Evolutionary conservation across 164 flowering plant species (phyloP).

Genomic region (Kingdonia uniflora): DNA sequence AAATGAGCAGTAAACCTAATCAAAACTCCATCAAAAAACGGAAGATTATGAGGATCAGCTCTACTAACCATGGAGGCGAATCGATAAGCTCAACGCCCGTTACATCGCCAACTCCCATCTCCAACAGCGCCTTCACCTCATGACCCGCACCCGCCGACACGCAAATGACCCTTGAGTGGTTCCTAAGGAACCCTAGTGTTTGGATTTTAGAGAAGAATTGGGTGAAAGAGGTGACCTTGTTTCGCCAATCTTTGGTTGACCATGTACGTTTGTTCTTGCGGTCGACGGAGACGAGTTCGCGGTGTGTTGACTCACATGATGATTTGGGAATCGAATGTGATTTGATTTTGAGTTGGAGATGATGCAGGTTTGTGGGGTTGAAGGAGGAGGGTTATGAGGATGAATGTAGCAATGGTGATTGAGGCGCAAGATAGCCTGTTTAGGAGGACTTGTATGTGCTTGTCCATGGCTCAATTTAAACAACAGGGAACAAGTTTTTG

Average conservation of each 20-base stretch:
- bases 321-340: slow-evolving; percentile 61
- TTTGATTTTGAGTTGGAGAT: slow-evolving; percentile 13
- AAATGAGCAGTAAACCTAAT: slow-evolving; percentile 56
- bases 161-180: slow-evolving; percentile 49
- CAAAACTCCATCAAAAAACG: slow-evolving; percentile 68
- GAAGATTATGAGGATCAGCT: slow-evolving; percentile 80
- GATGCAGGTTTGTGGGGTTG: slow-evolving; percentile 52
- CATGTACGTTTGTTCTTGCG: slow-evolving; percentile 55
- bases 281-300: slow-evolving; percentile 32
- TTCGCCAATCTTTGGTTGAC: slow-evolving; percentile 49
- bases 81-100: slow-evolving; percentile 76
- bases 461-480: no score
- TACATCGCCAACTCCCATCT: slow-evolving; percentile 58
- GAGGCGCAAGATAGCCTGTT: slow-evolving; percentile 39
- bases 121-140: slow-evolving; percentile 48
- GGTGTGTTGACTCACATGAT: slow-evolving; percentile 58
- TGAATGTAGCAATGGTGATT: slow-evolving; percentile 44
- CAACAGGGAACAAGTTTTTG: no score
- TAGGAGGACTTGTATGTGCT: slow-evolving; percentile 40
- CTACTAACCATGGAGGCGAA: slow-evolving; percentile 67
- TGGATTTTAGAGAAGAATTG: slow-evolving; percentile 29
- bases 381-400: slow-evolving; percentile 34
- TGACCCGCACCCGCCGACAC: slow-evolving; percentile 91
- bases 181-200: slow-evolving; percentile 23
- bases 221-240: slow-evolving; percentile 33